Evolutionary conservation across 352 stramenopile species (phyloP), one percentile per base, ranked within the genome.

Genomic region (Aphanomyces euteiches): DNA sequence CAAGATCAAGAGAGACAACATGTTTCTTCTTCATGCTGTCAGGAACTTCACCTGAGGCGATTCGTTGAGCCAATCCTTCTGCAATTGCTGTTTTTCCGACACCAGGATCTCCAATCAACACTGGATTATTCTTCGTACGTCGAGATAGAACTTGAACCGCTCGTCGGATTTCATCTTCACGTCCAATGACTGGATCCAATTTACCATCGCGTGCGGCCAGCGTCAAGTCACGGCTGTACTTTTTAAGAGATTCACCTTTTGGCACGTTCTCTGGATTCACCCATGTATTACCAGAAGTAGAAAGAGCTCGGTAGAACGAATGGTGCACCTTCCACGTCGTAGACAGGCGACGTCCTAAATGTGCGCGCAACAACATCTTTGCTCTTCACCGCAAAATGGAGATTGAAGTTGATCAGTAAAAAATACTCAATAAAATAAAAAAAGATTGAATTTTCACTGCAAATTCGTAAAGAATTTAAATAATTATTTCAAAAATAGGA

Each of bases 81-180:
- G 87, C 90, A 75, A 98, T 96, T 21, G 90, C 88, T 4, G 96
- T 98, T 78, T 99, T 98, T 68, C 95, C 95, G 39, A 98, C 95
- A 69, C 96, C 96, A 0, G 97, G 95, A 78, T 99, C 96, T 61
- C 97, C 97, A 72, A 99, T 98, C 47, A 99, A 80, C 53, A 98
- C 93, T 3, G 97, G 96, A 76, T 99, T 99, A 76, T 99, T 99
- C 89, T 99, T 99, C 37, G 94, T 99, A 19, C 96, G 81, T 13
- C 97, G 84, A 38, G 83, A 96, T 6, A 99, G 78, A 69, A 99
- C 98, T 76, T 98, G 95, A 73, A 99, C 94, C 4, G 93, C 90
- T 41, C 96, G 84, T 15, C 96, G 88, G 77, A 99, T 98, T 72
- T 98, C 84, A 60, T 97, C 90, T 74, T 98, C 94, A 15, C 95